These are phyloP conservation scores for Apiospora marii DNA, from an alignment of 2,329 filamentous ascomycete genomes.

Conservation along the genomic window DNA sequence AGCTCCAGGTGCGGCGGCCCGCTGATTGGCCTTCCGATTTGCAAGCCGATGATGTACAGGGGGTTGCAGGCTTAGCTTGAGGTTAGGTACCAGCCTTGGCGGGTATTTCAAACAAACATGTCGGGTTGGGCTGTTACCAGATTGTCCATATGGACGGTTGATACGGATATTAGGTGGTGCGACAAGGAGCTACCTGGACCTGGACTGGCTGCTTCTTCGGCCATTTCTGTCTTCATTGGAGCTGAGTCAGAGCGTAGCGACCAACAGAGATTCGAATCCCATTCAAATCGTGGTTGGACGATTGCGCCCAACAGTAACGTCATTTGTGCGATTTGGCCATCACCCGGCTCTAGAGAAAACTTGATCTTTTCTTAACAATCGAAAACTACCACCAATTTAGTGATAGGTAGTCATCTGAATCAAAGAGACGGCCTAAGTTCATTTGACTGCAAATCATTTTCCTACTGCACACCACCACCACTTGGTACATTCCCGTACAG, in stretches of 20 bases:
- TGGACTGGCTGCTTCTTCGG: not conserved
- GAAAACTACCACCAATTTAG: not conserved
- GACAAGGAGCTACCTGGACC: constrained; percentile 4
- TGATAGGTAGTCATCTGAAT: not conserved
- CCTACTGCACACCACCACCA: constrained; percentile 7
- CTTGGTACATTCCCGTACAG: not conserved
- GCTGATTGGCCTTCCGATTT: constrained; percentile 18
- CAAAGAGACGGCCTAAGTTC: not conserved
- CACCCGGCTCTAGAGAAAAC: constrained; percentile 13
- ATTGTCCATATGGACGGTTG: constrained; percentile 4
- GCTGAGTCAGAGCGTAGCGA: constrained; percentile 14
- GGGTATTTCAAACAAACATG: constrained; percentile 4
- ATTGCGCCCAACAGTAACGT: constrained; percentile 11
- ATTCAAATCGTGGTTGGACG: not conserved
- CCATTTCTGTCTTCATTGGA: not conserved
- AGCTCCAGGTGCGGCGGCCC: constrained; percentile 17
- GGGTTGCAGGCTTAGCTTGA: not conserved
- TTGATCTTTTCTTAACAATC: not conserved
- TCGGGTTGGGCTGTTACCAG: constrained; percentile 2
- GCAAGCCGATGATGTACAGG: constrained; percentile 13
- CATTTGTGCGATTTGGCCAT: constrained; percentile 16
- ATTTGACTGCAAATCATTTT: constrained; percentile 8
- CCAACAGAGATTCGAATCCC: not conserved
- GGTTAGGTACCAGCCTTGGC: constrained; percentile 10
- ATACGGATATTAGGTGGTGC: constrained; percentile 3